Conservation (phyloP, 352 stramenopile genomes). For the Phytophthora macrochlamydospora region DNA sequence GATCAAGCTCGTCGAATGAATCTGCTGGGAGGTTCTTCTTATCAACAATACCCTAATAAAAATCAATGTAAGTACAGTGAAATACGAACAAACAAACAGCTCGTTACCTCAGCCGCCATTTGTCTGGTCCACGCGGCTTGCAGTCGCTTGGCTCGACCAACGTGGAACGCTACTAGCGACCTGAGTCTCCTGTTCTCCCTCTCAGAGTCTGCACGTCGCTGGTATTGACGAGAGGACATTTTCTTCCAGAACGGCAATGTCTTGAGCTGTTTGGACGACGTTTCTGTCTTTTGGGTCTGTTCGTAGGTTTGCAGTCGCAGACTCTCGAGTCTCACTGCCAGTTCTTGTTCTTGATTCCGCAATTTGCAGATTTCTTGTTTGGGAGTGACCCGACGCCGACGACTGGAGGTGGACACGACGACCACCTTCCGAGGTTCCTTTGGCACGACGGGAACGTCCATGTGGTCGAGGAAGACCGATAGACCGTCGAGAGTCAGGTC, state of each 20-base stretch:
- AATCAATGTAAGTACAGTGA: too few species aligned
- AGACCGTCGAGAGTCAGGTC: constrained; percentile 2
- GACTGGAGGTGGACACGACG: not conserved
- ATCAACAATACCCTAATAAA: constrained; percentile 6
- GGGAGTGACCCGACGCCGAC: constrained; percentile 13
- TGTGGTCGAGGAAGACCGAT: constrained; percentile 11
- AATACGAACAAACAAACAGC: too few species aligned
- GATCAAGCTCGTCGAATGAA: not conserved
- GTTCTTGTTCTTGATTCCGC: constrained; percentile 17
- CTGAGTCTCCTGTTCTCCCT: constrained; percentile 26
- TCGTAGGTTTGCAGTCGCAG: constrained; percentile 17
- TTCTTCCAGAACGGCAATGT: constrained; percentile 31
- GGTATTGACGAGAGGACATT: constrained; percentile 22
- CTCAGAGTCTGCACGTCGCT: constrained; percentile 17
- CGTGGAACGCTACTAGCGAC: constrained; percentile 19
- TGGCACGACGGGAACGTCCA: not conserved
- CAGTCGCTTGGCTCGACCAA: constrained; percentile 19
- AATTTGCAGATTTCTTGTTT: constrained; percentile 30
- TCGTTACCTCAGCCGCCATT: constrained; percentile 15
- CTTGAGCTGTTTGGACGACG: not conserved
- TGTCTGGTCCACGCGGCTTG: constrained; percentile 25
- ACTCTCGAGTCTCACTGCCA: constrained; percentile 18
- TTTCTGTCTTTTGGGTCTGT: not conserved
- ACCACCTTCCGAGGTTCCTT: not conserved
- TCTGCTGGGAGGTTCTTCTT: not conserved